Evolutionary conservation across 2,329 filamentous ascomycete genomes (phyloP).

Genomic region (Beauveria brongniartii): DNA sequence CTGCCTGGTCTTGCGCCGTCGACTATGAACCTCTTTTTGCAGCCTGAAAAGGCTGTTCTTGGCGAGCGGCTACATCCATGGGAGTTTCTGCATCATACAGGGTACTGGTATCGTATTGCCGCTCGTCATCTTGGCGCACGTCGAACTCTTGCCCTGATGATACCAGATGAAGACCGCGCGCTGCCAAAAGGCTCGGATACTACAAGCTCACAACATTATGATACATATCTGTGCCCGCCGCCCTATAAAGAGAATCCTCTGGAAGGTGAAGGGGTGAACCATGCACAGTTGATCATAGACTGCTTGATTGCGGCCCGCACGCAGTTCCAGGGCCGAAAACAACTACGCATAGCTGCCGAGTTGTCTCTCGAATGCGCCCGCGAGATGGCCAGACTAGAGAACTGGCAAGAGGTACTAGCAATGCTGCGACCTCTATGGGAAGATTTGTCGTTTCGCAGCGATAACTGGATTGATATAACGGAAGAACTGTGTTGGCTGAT

Average conservation of each 20-base stretch:
- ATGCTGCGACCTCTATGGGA: constrained; percentile 51
- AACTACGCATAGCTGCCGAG: constrained; percentile 46
- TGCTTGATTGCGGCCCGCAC: constrained; percentile 40
- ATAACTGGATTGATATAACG: constrained; percentile 51
- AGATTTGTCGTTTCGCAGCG: constrained; percentile 44
- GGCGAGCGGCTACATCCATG: constrained; percentile 53
- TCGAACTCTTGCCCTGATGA: constrained; percentile 43
- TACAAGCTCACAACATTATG: constrained; percentile 49
- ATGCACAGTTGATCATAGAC: constrained; percentile 47
- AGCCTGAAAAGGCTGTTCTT: constrained; percentile 49
- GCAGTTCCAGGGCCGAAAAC: constrained; percentile 47
- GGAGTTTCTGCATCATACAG: constrained; percentile 57
- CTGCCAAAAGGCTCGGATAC: constrained; percentile 41
- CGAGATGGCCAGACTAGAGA: constrained; percentile 41
- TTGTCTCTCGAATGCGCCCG: constrained; percentile 48
- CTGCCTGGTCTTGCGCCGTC: constrained; percentile 41
- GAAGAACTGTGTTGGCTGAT: constrained; percentile 57
- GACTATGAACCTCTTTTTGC: constrained; percentile 39
- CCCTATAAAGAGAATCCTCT: constrained; percentile 53
- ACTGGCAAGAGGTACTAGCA: constrained; percentile 46
- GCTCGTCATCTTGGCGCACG: constrained; percentile 48
- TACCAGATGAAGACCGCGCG: constrained; percentile 51
- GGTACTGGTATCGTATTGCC: constrained; percentile 58
- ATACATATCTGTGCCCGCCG: constrained; percentile 59
- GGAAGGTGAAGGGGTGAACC: constrained; percentile 42